Evolutionary conservation across 2,329 filamentous ascomycete species (phyloP).

Genomic region (Fulvia fulva): DNA sequence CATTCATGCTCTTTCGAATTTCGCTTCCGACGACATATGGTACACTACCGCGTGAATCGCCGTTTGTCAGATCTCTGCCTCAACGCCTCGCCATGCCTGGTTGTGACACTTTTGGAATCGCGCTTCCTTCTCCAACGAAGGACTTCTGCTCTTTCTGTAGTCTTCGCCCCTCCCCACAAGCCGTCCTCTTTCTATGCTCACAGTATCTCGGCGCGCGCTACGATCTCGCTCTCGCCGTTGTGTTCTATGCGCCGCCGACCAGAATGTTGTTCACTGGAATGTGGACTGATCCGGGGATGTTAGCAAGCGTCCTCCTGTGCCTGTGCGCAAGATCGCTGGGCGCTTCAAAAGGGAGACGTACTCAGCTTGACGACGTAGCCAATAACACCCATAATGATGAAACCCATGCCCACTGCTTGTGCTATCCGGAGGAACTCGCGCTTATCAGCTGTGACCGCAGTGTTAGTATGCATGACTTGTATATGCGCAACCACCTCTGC

Average conservation of each 20-base stretch:
- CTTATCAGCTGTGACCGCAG: conserved; percentile 46
- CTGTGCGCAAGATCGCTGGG: not conserved
- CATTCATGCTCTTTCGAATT: not conserved
- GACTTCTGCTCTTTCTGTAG: not conserved
- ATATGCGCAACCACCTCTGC: not conserved
- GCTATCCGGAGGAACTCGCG: conserved; percentile 58
- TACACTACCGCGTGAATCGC: not conserved
- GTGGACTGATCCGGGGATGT: conserved; percentile 51
- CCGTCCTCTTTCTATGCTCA: not conserved
- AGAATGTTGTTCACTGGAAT: conserved; percentile 69
- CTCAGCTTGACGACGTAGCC: conserved; percentile 69
- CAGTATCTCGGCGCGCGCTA: too few relatives aligned
- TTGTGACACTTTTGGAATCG: conserved; percentile 3
- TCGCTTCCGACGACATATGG: not conserved
- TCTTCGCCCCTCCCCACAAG: not conserved
- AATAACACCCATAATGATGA: conserved; percentile 67
- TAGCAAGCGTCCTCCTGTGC: not conserved
- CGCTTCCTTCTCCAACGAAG: not conserved
- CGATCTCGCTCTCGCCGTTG: not conserved
- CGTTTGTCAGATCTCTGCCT: not conserved
- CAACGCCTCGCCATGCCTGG: conserved; percentile 11
- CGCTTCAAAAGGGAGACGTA: conserved; percentile 32
- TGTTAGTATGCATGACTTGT: not conserved
- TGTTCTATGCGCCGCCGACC: conserved; percentile 59
- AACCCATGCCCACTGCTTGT: conserved; percentile 65